Evolutionary conservation across 2,329 filamentous ascomycete species (phyloP).

Genomic region (Pyrenophora teres): DNA sequence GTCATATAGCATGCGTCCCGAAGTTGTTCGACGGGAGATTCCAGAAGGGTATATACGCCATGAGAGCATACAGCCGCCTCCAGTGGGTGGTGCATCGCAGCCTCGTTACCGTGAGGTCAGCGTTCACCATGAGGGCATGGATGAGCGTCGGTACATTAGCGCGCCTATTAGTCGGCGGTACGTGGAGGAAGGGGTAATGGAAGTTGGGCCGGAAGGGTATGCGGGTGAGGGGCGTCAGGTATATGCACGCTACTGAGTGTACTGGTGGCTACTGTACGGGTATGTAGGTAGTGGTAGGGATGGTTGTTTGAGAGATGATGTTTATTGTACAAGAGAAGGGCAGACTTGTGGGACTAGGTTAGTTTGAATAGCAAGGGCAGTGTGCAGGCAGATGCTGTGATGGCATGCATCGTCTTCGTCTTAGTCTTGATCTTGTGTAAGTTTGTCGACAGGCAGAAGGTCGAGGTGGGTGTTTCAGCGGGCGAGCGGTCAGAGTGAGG

Average conservation of each 20-base stretch:
- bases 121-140: conserved; percentile 44
- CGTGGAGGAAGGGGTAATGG: conserved; percentile 47
- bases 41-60: conserved; percentile 44
- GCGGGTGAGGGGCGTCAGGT: conserved; percentile 39
- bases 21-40: conserved; percentile 42
- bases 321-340: neutral
- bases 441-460: no score
- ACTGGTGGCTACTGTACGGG: no score
- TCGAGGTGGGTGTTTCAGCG: no score
- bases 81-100: conserved; percentile 37
- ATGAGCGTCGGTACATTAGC: conserved; percentile 41
- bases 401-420: no score
- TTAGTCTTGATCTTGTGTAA: no score
- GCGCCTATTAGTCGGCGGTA: conserved; percentile 45
- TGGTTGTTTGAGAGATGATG: neutral
- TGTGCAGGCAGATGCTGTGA: no score
- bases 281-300: no score
- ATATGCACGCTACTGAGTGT: conserved; percentile 46
- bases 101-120: conserved; percentile 49
- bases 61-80: conserved; percentile 50
- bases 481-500: no score
- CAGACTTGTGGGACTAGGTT: neutral
- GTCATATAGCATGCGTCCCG: conserved; percentile 49
- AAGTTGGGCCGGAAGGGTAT: conserved; percentile 37
- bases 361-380: no score